Percentiles rank a stretch among this genome's conserved stretches.
These are phyloP conservation scores for Flaveria trinervia DNA, from an alignment of 129 eudicot genomes.

Conservation along the genomic window DNA sequence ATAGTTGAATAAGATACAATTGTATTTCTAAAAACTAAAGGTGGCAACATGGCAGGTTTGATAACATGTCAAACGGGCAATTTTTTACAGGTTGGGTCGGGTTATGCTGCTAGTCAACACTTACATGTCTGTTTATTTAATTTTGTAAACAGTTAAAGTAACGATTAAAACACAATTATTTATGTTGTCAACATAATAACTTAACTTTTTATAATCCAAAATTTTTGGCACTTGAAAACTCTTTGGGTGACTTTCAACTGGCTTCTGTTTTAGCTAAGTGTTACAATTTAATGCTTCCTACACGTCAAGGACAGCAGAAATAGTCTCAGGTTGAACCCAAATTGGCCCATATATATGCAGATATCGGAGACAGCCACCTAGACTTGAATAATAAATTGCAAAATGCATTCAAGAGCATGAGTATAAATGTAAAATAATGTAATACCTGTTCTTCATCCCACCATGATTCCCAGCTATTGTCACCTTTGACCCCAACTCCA, in stretches of 20 bases:
- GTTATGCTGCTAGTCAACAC: not conserved
- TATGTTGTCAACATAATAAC: not conserved
- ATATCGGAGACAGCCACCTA: not conserved
- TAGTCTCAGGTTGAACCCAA: not conserved
- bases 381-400: not conserved
- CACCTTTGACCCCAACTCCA: constrained; percentile 98
- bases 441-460: constrained; percentile 99
- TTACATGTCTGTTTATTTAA: not conserved
- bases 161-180: not conserved
- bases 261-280: not conserved
- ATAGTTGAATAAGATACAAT: not conserved
- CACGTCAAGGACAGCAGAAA: not conserved
- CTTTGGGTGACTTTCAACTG: not conserved
- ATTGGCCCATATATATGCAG: not conserved
- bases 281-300: not conserved
- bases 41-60: not conserved
- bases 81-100: not conserved
- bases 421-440: not conserved
- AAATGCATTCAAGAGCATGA: not conserved
- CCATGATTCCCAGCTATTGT: constrained; percentile 98
- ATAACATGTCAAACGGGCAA: not conserved
- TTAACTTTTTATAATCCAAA: not conserved
- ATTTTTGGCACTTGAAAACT: not conserved
- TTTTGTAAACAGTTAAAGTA: not conserved
- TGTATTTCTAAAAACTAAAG: not conserved